Base-by-base conservation (phyloP, 1,284 basidiomycete species). In the Rhodotorula glutinis region DNA sequence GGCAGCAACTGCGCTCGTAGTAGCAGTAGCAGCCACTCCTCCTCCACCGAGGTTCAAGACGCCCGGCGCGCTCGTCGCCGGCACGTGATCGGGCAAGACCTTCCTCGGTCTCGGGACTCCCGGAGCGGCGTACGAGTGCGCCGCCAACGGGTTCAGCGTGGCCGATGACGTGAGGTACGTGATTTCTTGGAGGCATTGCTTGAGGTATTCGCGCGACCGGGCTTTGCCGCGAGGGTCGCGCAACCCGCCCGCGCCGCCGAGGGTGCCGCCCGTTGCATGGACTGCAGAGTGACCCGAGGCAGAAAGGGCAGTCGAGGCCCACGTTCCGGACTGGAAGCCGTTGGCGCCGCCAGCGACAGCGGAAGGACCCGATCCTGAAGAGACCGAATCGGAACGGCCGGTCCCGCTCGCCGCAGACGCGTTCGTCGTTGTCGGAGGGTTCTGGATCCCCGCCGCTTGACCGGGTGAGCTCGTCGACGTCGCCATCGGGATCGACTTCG, bases 171-270 rank as follows among this genome's bases (percentile, higher is more conserved):
- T 99, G 60, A 99, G 83, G 79, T 99, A 98, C 13, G 92, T 91
- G 74, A 98, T 92, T 82, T 98, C 95, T 81, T 98, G 95, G 46
- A 98, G 82, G 80, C 96, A 96, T 86, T 98, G 95, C 80, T 98
- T 98, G 74, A 99, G 85, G 79, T 98, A 99, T 71, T 98, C 96
- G 65, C 94, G 84, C 82, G 92, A 95, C 71, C 92, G 85, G 52
- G 93, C 92, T 73, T 95, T 86, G 74, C 91, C 91, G 80, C 96
- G 95, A 27, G 92, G 91, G 79, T 98, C 93, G 71, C 89, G 87
- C 62, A 85, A 89, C 41, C 84, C 43, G 8, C 43, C 43, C 85
- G 57, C n/a, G n/a, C n/a, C n/a, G n/a, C n/a, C n/a, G n/a, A n/a
- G n/a, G n/a, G n/a, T n/a, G n/a, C 84, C 43, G 8, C 43, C 43